Conservation (phyloP, 371 early-diverging fungal species). For the Zychaea mexicana region DNA sequence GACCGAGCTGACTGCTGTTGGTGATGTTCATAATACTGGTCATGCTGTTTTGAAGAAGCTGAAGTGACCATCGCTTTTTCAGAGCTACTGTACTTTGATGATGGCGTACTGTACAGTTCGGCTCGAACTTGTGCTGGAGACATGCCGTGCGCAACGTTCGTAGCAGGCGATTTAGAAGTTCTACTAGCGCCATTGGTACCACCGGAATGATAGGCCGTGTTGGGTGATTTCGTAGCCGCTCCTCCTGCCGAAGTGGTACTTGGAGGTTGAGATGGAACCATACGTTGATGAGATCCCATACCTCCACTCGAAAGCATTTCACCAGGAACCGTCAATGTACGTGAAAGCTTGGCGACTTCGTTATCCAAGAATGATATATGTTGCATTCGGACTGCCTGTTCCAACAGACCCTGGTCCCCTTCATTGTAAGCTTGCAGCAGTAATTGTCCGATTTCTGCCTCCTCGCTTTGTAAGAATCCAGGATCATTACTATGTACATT, state of each 20-base stretch:
- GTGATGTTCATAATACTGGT: too few species aligned
- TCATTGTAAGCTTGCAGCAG: conserved; percentile 77
- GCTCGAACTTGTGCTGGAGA: conserved; percentile 31
- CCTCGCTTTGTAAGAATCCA: conserved; percentile 74
- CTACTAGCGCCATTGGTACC: neutral
- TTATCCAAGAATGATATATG: conserved; percentile 75
- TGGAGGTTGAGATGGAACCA: neutral
- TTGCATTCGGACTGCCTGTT: conserved; percentile 56
- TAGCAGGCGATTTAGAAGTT: conserved; percentile 7
- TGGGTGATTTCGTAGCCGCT: too few species aligned
- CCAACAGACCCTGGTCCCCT: conserved; percentile 71
- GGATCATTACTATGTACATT: conserved; percentile 38
- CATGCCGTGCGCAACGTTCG: conserved; percentile 31
- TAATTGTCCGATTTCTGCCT: conserved; percentile 66
- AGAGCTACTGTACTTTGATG: conserved; percentile 4
- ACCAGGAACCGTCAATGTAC: conserved; percentile 55
- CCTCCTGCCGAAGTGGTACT: neutral
- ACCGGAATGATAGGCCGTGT: neutral
- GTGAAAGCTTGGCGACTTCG: conserved; percentile 65
- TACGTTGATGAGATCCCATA: neutral
- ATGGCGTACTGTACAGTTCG: conserved; percentile 18
- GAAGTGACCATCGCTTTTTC: conserved; percentile 16
- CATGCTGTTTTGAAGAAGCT: neutral
- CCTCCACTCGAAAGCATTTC: conserved; percentile 36
- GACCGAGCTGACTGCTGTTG: neutral